A percentile compares a stretch with the other conserved stretches of the same genome.
phyloP scores from a whole-genome alignment of 2,329 filamentous ascomycete species.

The Sporothrix pallida region DNA sequence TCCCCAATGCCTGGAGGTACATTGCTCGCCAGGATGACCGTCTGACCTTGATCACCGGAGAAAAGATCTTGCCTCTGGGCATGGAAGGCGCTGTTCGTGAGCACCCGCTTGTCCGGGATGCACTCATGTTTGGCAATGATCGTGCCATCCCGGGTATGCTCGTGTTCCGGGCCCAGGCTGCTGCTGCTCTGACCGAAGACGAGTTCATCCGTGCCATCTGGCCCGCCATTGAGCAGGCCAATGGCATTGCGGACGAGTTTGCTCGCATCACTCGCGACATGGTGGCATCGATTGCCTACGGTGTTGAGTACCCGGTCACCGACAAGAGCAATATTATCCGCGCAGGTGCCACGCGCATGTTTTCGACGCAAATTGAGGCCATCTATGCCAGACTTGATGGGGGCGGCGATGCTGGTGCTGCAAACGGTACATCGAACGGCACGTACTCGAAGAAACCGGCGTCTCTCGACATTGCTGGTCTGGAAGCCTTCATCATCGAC shows the following conservation, averaged over 20 bases:
- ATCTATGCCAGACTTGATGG: constrained; percentile 41
- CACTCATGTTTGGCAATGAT: constrained; percentile 46
- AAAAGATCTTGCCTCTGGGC: constrained; percentile 48
- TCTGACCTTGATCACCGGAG: constrained; percentile 48
- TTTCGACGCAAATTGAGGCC: constrained; percentile 45
- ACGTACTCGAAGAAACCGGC: neutral
- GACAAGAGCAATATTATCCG: constrained; percentile 56
- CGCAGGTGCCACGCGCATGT: constrained; percentile 47
- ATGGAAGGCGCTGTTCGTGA: constrained; percentile 47
- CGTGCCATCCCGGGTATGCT: constrained; percentile 45
- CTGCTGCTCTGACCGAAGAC: constrained; percentile 41
- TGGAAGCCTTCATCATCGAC: constrained; percentile 46
- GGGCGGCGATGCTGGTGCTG: neutral
- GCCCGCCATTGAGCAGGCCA: constrained; percentile 48
- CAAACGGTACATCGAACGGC: neutral
- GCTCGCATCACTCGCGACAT: constrained; percentile 52
- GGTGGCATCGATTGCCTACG: constrained; percentile 45
- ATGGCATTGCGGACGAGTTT: constrained; percentile 50
- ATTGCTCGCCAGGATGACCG: constrained; percentile 48
- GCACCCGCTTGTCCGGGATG: constrained; percentile 44
- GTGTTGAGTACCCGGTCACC: constrained; percentile 48
- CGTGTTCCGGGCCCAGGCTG: constrained; percentile 42
- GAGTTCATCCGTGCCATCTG: constrained; percentile 48
- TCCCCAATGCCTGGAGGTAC: constrained; percentile 49
- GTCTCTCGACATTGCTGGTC: constrained; percentile 41